phyloP scores from a whole-genome alignment of 345 rosid genomes.

The Pistacia integerrima region DNA sequence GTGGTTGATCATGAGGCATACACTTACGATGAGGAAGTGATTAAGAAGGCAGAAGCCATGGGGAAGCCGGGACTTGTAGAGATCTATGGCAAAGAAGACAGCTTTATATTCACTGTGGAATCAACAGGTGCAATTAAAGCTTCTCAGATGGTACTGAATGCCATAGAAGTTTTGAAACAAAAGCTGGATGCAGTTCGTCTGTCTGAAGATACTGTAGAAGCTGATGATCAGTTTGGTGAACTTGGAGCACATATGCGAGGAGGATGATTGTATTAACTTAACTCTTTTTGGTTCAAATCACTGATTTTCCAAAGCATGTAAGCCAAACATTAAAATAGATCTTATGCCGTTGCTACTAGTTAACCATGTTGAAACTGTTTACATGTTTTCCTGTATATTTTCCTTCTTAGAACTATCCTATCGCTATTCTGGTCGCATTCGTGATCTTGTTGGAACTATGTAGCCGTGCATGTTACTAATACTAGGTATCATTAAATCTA shows the following conservation, averaged over 20 bases:
- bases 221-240: conserved; percentile 98
- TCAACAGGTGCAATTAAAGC: conserved; percentile 92
- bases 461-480: neutral
- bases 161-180: conserved; percentile 80
- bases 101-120: conserved; percentile 87
- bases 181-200: conserved; percentile 95
- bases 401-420: too few species aligned
- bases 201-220: conserved; percentile 92
- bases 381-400: too few species aligned
- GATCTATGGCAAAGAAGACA: conserved; percentile 82
- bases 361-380: too few species aligned
- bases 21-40: conserved; percentile 89
- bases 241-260: conserved; percentile 98
- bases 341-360: neutral
- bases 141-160: conserved; percentile 81
- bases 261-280: conserved; percentile 43
- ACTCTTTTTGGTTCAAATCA: neutral
- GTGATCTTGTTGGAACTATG: neutral
- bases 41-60: conserved; percentile 89
- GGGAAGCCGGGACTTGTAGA: conserved; percentile 91
- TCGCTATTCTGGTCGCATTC: neutral
- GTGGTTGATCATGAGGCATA: conserved; percentile 91
- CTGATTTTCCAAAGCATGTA: neutral
- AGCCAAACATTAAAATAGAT: too few species aligned
- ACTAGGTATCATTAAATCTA: too few species aligned